Percentiles rank a stretch among this genome's conserved stretches.
Evolutionary conservation across 1,284 basidiomycete species (phyloP).

Genomic region (Boletus austroedulis): DNA sequence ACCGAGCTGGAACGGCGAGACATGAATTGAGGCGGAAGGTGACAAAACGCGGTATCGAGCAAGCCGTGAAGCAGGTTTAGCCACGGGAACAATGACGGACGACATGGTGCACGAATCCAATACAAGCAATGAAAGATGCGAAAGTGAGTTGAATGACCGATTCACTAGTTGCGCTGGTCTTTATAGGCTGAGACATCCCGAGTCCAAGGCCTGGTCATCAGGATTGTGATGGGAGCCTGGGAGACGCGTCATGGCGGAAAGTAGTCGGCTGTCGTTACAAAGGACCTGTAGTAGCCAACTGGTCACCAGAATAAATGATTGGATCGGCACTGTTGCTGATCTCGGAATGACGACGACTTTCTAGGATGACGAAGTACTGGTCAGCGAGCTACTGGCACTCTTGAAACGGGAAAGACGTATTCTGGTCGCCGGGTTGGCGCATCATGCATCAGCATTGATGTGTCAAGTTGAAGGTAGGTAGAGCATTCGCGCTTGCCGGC

Average conservation of each 20-base stretch:
- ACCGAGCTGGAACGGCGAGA: constrained; percentile 57
- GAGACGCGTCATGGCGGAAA: not conserved
- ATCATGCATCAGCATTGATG: no score
- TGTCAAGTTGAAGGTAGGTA: no score
- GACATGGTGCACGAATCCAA: not conserved
- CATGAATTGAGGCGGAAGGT: constrained; percentile 44
- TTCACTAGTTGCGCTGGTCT: not conserved
- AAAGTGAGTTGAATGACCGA: not conserved
- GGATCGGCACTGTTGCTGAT: not conserved
- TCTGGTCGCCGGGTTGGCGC: no score
- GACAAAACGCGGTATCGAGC: constrained; percentile 45
- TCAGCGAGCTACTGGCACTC: no score
- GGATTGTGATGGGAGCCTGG: not conserved
- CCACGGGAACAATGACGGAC: not conserved
- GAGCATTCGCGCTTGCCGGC: no score
- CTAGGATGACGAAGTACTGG: not conserved
- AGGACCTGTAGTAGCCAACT: not conserved
- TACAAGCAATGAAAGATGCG: not conserved
- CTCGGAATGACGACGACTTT: not conserved
- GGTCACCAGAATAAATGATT: not conserved
- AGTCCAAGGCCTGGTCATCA: not conserved
- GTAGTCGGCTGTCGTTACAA: not conserved
- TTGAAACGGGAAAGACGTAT: no score
- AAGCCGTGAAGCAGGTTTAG: constrained; percentile 35
- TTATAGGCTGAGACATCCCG: not conserved